Percentiles rank a stretch among this genome's conserved stretches.
These are phyloP conservation scores for Coemansia aciculifera DNA, from an alignment of 192 early-diverging fungal species.

Conservation along the genomic window DNA sequence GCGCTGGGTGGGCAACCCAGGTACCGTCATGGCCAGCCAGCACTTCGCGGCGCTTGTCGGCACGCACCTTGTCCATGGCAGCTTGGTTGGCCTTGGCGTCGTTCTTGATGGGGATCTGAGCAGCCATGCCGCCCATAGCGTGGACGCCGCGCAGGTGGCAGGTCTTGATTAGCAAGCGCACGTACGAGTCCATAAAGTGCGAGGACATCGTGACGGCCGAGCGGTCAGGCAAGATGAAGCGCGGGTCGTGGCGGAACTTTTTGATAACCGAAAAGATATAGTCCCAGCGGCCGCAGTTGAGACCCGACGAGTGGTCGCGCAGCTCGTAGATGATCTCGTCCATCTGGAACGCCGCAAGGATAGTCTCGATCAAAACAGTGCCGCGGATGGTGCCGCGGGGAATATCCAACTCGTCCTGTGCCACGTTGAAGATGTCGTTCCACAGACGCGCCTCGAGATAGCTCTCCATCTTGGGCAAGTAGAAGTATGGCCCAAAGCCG, in stretches of 20 bases:
- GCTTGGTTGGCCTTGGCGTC: slow-evolving; percentile 84
- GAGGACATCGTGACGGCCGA: slow-evolving; percentile 89
- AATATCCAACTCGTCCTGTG: slow-evolving; percentile 87
- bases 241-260: slow-evolving; percentile 87
- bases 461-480: slow-evolving; percentile 98
- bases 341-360: slow-evolving; percentile 97
- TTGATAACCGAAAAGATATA: slow-evolving; percentile 99
- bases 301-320: slow-evolving; percentile 95
- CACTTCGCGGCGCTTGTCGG: slow-evolving; percentile 95
- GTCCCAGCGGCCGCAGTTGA: slow-evolving; percentile 99
- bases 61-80: slow-evolving; percentile 90
- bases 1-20: slow-evolving; percentile 96
- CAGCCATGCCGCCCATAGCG: slow-evolving; percentile 99
- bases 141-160: slow-evolving; percentile 98
- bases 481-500: slow-evolving; percentile 97
- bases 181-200: slow-evolving; percentile 98
- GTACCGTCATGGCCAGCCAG: slow-evolving; percentile 93
- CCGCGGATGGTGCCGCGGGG: slow-evolving; percentile 96
- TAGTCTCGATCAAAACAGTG: slow-evolving; percentile 97
- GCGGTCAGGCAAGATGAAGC: slow-evolving; percentile 89
- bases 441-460: slow-evolving; percentile 97
- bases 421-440: slow-evolving; percentile 96
- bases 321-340: slow-evolving; percentile 99
- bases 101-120: slow-evolving; percentile 98
- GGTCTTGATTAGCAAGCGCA: slow-evolving; percentile 94